A percentile compares a stretch with the other conserved stretches of the same genome.
phyloP scores from a whole-genome alignment of 2,329 filamentous ascomycete species.

The Phaeosphaeriaceae sp. region DNA sequence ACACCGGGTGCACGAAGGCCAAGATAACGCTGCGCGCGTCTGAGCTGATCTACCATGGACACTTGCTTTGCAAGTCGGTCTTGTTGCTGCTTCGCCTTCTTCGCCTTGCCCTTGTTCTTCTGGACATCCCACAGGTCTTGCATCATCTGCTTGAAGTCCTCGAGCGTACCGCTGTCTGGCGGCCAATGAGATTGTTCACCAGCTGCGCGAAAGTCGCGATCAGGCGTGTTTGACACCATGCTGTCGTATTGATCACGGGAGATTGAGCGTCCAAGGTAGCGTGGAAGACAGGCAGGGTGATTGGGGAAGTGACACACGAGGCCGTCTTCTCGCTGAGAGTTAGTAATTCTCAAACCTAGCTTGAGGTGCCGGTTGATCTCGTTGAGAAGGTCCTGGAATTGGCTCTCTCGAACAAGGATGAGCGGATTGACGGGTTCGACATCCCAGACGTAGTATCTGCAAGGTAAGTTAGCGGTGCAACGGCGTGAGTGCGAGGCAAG shows the following conservation, averaged over 20 bases:
- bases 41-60: conserved; percentile 64
- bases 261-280: conserved; percentile 69
- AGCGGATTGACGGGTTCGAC: conserved; percentile 60
- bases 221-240: conserved; percentile 37
- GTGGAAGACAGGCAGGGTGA: conserved; percentile 69
- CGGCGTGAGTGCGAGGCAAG: conserved; percentile 25
- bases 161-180: conserved; percentile 49
- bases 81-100: conserved; percentile 59
- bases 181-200: conserved; percentile 29
- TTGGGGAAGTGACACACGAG: conserved; percentile 71
- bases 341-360: conserved; percentile 66
- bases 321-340: conserved; percentile 56
- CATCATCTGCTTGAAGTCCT: conserved; percentile 64
- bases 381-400: conserved; percentile 71
- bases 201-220: conserved; percentile 13
- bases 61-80: conserved; percentile 61
- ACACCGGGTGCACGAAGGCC: conserved; percentile 63
- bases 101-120: conserved; percentile 58
- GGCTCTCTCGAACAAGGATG: conserved; percentile 71
- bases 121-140: conserved; percentile 59
- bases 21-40: conserved; percentile 73
- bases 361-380: conserved; percentile 68
- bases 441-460: conserved; percentile 72
- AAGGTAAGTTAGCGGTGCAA: conserved; percentile 7
- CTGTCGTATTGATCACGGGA: conserved; percentile 55